Evolutionary conservation across 768 basidiomycete species (phyloP).

Genomic region (Glaciozyma martinii): DNA sequence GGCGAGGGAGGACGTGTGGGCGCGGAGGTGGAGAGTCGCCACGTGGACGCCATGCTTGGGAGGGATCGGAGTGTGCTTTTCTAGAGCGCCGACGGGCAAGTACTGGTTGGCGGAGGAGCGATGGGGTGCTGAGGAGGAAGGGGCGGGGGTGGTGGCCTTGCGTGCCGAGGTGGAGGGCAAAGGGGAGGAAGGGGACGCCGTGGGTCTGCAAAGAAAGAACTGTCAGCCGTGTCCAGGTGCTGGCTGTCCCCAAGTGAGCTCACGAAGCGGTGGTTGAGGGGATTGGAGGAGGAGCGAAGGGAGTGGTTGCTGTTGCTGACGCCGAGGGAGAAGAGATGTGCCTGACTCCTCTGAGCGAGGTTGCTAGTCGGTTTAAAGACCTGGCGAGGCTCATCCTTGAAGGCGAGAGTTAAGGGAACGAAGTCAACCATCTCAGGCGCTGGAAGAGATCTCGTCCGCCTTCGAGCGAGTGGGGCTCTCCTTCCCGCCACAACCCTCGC

Average conservation of each 20-base stretch:
- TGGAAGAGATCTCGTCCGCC: too few relatives aligned
- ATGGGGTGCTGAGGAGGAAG: background rate
- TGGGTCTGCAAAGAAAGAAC: background rate
- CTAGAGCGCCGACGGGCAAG: background rate
- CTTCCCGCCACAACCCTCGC: too few relatives aligned
- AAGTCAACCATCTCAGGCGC: too few relatives aligned
- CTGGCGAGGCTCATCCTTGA: too few relatives aligned
- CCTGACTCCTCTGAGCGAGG: background rate
- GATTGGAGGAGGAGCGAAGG: background rate
- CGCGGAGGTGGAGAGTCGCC: conserved; percentile 72
- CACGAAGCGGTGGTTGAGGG: background rate
- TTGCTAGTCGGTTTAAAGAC: background rate
- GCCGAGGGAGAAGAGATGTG: background rate
- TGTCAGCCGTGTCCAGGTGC: background rate
- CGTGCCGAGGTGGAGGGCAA: background rate
- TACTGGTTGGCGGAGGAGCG: background rate
- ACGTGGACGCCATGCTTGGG: conserved; percentile 64
- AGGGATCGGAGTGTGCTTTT: conserved; percentile 26
- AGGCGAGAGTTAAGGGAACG: too few relatives aligned
- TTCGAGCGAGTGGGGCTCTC: too few relatives aligned
- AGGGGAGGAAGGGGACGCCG: background rate
- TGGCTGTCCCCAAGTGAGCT: background rate
- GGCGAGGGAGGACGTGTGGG: conserved; percentile 50
- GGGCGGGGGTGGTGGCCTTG: background rate
- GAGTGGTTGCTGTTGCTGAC: background rate